Evolutionary conservation across 495 filamentous ascomycete genomes (phyloP), one percentile per base, ranked within the genome.

Genomic region (Penicillium mononematosum): DNA sequence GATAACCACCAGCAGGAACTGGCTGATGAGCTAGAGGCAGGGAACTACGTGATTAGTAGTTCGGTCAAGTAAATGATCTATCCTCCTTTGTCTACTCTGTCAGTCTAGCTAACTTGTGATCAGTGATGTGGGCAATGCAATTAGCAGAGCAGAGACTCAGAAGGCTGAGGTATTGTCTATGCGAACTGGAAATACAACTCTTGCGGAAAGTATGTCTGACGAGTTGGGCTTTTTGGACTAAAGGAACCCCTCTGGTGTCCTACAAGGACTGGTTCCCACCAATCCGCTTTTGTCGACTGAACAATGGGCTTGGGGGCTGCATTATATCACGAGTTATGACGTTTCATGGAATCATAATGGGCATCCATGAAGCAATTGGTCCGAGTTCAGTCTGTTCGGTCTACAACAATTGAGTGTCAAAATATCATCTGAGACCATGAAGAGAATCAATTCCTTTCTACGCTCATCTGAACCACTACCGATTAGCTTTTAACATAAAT

Each of bases 1-100:
- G 90, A 91, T 62, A 96, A 97, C 62, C 94, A 98, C 65, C 94
- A 98, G 70, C 81, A 83, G 36, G 92, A 98, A 68, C 78, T 98
- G 10, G 92, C 92, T 1, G 75, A 83, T 45, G 86, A 86, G 63
- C 74, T 96, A 49, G 83, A 86, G 43, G 65, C 71, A 6, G 81
- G 88, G 57, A 85, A 86, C 24, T 91, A 89, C 70, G 83, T 88
- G 2, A 67, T 92, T 42, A 78, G 86, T 56, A 87, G 88, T 14
- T 70, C 75, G 46, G 70, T 90, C 27, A 76, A 83, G 88, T 91
- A 78, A 63, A 78, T 63, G 17, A 29, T 2, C 5, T 31, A 27
- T 29, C 16, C 38, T 45, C 8, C 20, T 41, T 5, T 42, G 4
- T 44, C 19, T 22, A 19, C 45, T 31, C 14, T 32, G 0, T 2